These are phyloP conservation scores for Phytopythium aichiense DNA, from an alignment of 352 stramenopile species.

Conservation along the genomic window DNA sequence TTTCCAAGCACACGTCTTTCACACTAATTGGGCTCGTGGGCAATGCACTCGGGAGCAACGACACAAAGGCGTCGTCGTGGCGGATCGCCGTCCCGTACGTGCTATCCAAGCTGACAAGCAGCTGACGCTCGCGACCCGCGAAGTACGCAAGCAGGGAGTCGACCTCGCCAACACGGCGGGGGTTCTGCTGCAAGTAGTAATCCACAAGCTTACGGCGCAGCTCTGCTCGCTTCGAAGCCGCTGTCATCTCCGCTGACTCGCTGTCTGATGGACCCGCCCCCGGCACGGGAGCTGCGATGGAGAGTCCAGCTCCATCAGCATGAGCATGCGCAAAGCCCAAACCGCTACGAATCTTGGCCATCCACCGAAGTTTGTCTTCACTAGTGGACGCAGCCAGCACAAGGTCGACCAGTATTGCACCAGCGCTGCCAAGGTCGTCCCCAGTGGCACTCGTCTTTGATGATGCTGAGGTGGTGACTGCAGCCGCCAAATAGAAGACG, in stretches of 20 bases:
- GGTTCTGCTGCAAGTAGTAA: conserved; percentile 91
- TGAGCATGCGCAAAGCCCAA: conserved; percentile 25
- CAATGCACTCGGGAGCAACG: conserved; percentile 15
- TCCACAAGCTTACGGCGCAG: conserved; percentile 57
- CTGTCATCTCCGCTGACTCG: neutral
- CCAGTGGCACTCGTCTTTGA: neutral
- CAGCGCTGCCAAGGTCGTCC: neutral
- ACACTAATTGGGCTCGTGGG: neutral
- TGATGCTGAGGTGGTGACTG: neutral
- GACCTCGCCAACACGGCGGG: conserved; percentile 84
- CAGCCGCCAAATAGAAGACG: conserved; percentile 4
- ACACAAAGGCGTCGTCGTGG: conserved; percentile 23
- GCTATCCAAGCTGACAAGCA: conserved; percentile 55
- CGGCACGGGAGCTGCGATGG: neutral
- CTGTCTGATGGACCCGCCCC: neutral
- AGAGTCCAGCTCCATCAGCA: neutral
- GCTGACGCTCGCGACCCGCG: conserved; percentile 41
- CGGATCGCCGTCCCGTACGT: conserved; percentile 50
- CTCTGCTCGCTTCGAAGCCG: neutral
- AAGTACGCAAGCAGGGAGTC: conserved; percentile 65
- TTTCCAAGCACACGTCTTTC: conserved; percentile 16
- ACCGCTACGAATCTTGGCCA: conserved; percentile 45
- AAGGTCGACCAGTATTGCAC: conserved; percentile 9
- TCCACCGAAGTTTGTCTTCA: conserved; percentile 54
- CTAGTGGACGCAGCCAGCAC: conserved; percentile 29